These are phyloP conservation scores for Kuraishia ogatae DNA, from an alignment of 805 yeast species.

Conservation along the genomic window DNA sequence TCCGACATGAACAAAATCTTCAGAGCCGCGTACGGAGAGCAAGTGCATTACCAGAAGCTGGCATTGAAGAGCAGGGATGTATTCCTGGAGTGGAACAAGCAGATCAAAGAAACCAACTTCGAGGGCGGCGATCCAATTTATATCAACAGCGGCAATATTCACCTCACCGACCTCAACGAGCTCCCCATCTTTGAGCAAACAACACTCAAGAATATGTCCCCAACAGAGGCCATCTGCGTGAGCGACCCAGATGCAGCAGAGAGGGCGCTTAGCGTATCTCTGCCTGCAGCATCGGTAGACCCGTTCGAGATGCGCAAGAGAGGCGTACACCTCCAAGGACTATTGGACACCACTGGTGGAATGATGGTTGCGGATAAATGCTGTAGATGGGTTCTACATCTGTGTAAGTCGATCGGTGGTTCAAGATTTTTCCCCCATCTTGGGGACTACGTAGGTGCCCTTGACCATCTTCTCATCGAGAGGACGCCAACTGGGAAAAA, in stretches of 20 bases:
- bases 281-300: constrained; percentile 10
- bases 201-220: constrained; percentile 13
- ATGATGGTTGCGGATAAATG: constrained; percentile 22
- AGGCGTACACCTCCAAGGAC: constrained; percentile 13
- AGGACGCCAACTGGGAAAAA: constrained; percentile 7
- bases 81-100: constrained; percentile 16
- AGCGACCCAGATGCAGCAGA: constrained; percentile 12
- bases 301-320: constrained; percentile 11
- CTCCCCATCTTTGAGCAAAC: constrained; percentile 14
- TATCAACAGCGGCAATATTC: constrained; percentile 16
- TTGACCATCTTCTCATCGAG: constrained; percentile 9
- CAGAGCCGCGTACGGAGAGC: constrained; percentile 28
- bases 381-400: constrained; percentile 20
- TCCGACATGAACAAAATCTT: constrained; percentile 31
- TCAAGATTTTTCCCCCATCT: constrained; percentile 13
- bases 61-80: constrained; percentile 15
- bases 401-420: constrained; percentile 13
- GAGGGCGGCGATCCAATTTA: constrained; percentile 17
- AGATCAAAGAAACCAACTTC: constrained; percentile 13
- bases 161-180: constrained; percentile 13
- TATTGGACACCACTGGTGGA: constrained; percentile 22
- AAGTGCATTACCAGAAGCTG: constrained; percentile 23
- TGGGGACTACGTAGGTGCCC: constrained; percentile 11
- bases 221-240: constrained; percentile 9
- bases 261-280: constrained; percentile 13